These are phyloP conservation scores for Naganishia friedmannii DNA, from an alignment of 768 basidiomycete species.

Conservation along the genomic window DNA sequence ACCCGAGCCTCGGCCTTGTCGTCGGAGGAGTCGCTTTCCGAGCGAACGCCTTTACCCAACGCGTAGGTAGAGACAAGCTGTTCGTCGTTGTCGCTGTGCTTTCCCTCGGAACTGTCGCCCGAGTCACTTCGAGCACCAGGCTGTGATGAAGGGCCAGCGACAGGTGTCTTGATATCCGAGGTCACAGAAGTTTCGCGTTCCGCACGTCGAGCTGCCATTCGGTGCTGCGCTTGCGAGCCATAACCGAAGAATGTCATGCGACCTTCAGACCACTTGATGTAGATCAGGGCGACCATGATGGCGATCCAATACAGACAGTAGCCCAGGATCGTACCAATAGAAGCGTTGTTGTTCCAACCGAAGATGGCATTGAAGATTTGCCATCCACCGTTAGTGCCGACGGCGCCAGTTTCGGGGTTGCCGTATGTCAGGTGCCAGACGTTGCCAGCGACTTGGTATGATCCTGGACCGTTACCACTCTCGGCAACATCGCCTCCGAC, in stretches of 20 bases:
- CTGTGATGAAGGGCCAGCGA: background rate
- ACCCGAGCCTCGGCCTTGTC: background rate
- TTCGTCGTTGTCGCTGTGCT: background rate
- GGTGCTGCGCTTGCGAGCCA: slow-evolving; percentile 25
- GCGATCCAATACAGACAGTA: slow-evolving; percentile 93
- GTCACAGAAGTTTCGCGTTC: background rate
- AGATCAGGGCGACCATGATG: slow-evolving; percentile 66
- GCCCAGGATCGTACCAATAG: slow-evolving; percentile 73
- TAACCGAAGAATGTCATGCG: slow-evolving; percentile 47
- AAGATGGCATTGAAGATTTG: slow-evolving; percentile 70
- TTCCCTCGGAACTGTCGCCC: slow-evolving; percentile 15
- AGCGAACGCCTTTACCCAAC: background rate
- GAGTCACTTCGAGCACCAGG: background rate
- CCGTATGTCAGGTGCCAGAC: slow-evolving; percentile 61
- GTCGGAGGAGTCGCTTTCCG: background rate
- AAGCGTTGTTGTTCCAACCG: slow-evolving; percentile 76
- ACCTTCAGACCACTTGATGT: slow-evolving; percentile 55
- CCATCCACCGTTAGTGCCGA: slow-evolving; percentile 32
- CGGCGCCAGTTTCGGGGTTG: slow-evolving; percentile 40
- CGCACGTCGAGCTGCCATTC: slow-evolving; percentile 20
- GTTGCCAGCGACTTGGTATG: slow-evolving; percentile 72
- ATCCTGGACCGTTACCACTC: slow-evolving; percentile 68
- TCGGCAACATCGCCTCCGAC: slow-evolving; percentile 67
- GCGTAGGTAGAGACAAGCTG: background rate
- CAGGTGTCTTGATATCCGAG: background rate